A percentile compares a stretch with the other conserved stretches of the same genome.
Conservation (phyloP, 768 basidiomycete genomes). For the Ephemerocybe angulata region DNA sequence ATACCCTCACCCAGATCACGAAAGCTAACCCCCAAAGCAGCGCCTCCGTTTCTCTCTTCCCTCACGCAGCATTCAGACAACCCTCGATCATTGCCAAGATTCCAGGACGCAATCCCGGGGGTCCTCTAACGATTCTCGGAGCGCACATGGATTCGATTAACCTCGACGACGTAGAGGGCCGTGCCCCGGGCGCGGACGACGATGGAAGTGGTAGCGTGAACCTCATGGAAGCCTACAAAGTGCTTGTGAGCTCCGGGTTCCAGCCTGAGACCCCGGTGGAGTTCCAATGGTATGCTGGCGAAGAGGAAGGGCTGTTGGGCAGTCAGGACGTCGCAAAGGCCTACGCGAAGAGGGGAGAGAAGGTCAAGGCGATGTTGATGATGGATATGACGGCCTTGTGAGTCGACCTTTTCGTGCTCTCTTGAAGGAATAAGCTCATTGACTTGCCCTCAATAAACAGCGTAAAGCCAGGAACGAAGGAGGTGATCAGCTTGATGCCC, state of each 20-base stretch:
- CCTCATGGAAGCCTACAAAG: constrained; percentile 38
- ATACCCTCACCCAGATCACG: constrained; percentile 18
- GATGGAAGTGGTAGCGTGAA: constrained; percentile 43
- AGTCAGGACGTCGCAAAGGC: constrained; percentile 49
- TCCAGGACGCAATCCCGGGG: constrained; percentile 22
- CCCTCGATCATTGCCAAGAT: constrained; percentile 32
- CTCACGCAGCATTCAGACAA: constrained; percentile 30
- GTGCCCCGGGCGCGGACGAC: constrained; percentile 47
- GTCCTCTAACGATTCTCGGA: constrained; percentile 33
- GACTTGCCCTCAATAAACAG: constrained; percentile 24
- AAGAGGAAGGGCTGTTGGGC: constrained; percentile 42
- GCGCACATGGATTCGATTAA: constrained; percentile 41
- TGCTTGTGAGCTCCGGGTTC: constrained; percentile 32
- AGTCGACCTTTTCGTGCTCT: constrained; percentile 6
- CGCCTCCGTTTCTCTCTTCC: constrained; percentile 23
- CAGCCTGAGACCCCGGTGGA: constrained; percentile 36
- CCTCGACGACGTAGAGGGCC: constrained; percentile 26
- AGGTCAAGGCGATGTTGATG: constrained; percentile 43
- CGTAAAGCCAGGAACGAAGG: constrained; percentile 41
- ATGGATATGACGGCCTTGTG: constrained; percentile 44
- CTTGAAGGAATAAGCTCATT: not conserved
- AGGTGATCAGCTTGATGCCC: constrained; percentile 32
- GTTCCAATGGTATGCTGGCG: constrained; percentile 44
- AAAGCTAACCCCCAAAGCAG: constrained; percentile 18
- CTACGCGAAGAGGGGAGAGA: constrained; percentile 39